Percentiles rank a stretch among this genome's conserved stretches.
Evolutionary conservation across 495 filamentous ascomycete species (phyloP).

Genomic region (Penicillium desertorum): DNA sequence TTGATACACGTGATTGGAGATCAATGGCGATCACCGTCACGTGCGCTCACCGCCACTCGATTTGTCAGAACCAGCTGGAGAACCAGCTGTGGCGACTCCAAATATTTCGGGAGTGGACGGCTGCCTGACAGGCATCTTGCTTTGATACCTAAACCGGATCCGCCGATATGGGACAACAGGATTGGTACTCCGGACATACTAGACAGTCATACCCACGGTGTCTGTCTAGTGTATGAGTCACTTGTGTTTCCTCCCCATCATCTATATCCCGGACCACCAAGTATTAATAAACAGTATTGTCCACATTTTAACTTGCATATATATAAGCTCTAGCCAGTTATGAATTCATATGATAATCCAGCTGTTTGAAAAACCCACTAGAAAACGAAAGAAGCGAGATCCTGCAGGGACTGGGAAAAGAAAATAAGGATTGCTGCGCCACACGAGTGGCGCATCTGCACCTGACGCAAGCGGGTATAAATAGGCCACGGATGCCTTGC

Average conservation of each 20-base stretch:
- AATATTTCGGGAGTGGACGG: neutral
- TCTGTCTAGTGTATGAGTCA: conserved; percentile 10
- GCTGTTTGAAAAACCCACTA: conserved; percentile 17
- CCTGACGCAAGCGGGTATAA: conserved; percentile 17
- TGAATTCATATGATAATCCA: conserved; percentile 9
- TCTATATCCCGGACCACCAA: neutral
- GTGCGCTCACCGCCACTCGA: conserved; percentile 8
- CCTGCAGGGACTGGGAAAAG: neutral
- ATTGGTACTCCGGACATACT: conserved; percentile 3
- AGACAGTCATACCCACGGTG: conserved; percentile 3
- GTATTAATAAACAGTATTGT: conserved; percentile 8
- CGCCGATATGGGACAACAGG: neutral
- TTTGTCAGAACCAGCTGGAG: conserved; percentile 7
- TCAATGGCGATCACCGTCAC: neutral
- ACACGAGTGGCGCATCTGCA: conserved; percentile 12
- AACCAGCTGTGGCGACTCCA: conserved; percentile 2
- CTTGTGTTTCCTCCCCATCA: conserved; percentile 10
- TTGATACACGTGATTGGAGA: conserved; percentile 1
- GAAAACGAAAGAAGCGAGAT: conserved; percentile 7
- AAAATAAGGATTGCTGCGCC: conserved; percentile 8
- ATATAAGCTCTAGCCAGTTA: conserved; percentile 12
- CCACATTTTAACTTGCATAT: conserved; percentile 14
- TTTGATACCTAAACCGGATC: conserved; percentile 13
- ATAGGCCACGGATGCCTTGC: conserved; percentile 28
- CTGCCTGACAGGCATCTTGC: conserved; percentile 13